Base-by-base conservation (phyloP, 2,329 filamentous ascomycete genomes). In the Exophiala sideris region DNA sequence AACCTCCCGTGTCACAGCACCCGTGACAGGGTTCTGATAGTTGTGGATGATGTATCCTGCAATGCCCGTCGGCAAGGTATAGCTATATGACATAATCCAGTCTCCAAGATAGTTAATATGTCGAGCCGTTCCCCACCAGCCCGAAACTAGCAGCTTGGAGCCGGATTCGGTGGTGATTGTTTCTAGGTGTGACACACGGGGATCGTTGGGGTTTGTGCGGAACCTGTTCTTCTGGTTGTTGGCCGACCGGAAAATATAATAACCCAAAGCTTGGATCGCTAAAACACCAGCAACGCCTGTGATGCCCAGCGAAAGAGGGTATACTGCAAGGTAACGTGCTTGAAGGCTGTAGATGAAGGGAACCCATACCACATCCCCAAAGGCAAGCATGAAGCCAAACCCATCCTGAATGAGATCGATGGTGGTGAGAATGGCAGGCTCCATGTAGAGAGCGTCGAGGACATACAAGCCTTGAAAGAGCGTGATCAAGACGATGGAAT, bases 61-160 rank as follows among this genome's bases (percentile, higher is more conserved):
- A 56, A 95, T 70, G 1, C 89, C 88, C 0, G 91, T 96, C 1
- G 92, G 91, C 40, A 96, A 78, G 61, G 85, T 89, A 73, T 94
- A 96, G 0, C 90, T 84, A 89, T 90, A 96, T 7, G 87, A 83
- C 83, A 95, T 91, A 62, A 94, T 79, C 91, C 91, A 96, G 74
- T 97, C 92, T 48, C 91, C 92, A 1, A 95, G 74, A 73, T 97
- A 96, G 76, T 96, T 97, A 79, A 96, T 92, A 73, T 97, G 92
- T 39, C 92, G 84, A 0, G 91, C 88, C 18, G 83, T 78, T 40
- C 92, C 92, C 92, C 92, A 96, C 92, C 92, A 97, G 52, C 92
- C 92, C 0, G 88, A 87, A 3, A 85, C 84, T 60, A 96, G 79
- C 29, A 96, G 82, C 63, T 86, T 88, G 54, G 88, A 91, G 48